Evolutionary conservation across 1,139 yeast genomes (phyloP).

Genomic region (Scheffersomyces segobiensis): DNA sequence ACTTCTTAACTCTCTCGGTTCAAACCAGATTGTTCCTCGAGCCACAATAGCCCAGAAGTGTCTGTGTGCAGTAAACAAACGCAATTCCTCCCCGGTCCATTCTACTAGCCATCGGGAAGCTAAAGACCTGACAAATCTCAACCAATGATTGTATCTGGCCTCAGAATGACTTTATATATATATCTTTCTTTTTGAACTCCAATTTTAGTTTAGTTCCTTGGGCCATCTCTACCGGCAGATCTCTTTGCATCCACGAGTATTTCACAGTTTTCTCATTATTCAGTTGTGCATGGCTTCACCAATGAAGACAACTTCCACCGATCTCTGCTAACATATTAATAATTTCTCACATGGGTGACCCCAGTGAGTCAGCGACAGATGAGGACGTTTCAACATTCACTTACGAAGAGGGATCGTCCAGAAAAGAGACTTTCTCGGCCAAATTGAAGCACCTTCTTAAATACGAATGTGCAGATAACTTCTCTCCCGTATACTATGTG

Average conservation of each 20-base stretch:
- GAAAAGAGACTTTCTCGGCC: not conserved
- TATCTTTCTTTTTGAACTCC: too few relatives aligned
- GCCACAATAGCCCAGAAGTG: not conserved
- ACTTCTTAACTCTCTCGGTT: not conserved
- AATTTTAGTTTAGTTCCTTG: too few relatives aligned
- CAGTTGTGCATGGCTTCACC: not conserved
- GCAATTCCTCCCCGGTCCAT: not conserved
- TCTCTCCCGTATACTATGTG: constrained; percentile 65
- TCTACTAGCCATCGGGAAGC: not conserved
- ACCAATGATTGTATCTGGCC: not conserved
- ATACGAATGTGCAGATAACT: constrained; percentile 18
- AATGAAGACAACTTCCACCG: not conserved
- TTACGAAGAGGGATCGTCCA: not conserved
- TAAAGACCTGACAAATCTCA: not conserved
- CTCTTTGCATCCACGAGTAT: not conserved
- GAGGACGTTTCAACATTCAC: not conserved
- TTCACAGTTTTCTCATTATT: not conserved
- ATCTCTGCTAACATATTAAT: not conserved
- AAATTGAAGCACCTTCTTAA: not conserved
- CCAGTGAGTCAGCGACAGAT: not conserved
- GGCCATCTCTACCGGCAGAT: not conserved
- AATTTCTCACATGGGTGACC: not conserved
- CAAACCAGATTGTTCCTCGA: not conserved
- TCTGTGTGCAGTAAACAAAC: not conserved
- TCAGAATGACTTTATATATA: not conserved